These are phyloP conservation scores for Fistulifera pelliculosa DNA, from an alignment of 108 stramenopile species.

Conservation along the genomic window DNA sequence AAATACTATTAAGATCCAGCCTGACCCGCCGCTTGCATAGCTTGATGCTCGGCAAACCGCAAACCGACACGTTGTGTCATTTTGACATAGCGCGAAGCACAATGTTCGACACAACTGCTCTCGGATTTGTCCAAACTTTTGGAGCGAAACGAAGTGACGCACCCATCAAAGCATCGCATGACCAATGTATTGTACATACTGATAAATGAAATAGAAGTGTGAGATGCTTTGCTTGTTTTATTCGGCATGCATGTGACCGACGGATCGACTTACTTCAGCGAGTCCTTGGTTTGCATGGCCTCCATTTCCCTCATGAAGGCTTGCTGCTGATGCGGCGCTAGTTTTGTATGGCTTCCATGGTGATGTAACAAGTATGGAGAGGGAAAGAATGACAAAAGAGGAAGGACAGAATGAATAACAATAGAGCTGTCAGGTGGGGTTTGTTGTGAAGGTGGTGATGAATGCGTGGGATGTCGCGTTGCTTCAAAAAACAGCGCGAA, in stretches of 20 bases:
- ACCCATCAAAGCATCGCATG: conserved; percentile 67
- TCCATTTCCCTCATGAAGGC: conserved; percentile 79
- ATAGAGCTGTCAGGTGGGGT: too few relatives aligned
- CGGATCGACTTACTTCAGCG: conserved; percentile 52
- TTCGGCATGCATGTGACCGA: not conserved
- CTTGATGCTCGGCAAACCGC: conserved; percentile 84
- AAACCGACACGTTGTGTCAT: conserved; percentile 86
- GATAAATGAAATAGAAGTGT: not conserved
- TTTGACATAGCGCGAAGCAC: conserved; percentile 63
- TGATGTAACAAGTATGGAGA: too few relatives aligned
- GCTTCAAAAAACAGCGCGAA: too few relatives aligned
- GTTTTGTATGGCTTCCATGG: conserved; percentile 69
- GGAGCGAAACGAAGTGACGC: conserved; percentile 75
- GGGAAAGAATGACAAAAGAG: too few relatives aligned
- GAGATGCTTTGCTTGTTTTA: not conserved
- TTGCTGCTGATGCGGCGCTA: conserved; percentile 76
- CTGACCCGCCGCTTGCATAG: conserved; percentile 64
- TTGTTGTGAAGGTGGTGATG: too few relatives aligned
- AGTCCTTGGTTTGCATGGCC: conserved; percentile 84
- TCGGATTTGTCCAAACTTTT: conserved; percentile 77
- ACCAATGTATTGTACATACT: conserved; percentile 87
- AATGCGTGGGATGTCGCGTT: too few relatives aligned
- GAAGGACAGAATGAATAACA: too few relatives aligned
- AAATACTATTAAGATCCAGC: too few relatives aligned
- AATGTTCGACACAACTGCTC: conserved; percentile 52